These are phyloP conservation scores for Umbellularia californica DNA, from an alignment of 164 flowering plant genomes.

Conservation along the genomic window DNA sequence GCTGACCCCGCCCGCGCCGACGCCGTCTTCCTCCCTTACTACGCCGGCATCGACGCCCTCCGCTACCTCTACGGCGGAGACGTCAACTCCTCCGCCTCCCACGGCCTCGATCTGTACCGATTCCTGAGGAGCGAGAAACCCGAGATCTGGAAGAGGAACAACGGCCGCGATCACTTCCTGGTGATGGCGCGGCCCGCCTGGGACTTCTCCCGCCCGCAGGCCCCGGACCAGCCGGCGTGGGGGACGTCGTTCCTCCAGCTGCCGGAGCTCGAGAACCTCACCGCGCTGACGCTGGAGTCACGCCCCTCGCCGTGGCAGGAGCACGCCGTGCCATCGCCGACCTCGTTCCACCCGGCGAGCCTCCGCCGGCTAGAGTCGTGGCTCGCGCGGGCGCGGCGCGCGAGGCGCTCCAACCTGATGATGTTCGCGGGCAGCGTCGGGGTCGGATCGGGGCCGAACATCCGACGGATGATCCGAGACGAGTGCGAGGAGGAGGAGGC, in stretches of 20 bases:
- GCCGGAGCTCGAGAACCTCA: constrained; percentile 76
- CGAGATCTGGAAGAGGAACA: constrained; percentile 40
- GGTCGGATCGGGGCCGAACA: constrained; percentile 48
- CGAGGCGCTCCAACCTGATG: constrained; percentile 50
- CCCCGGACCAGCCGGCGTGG: constrained; percentile 57
- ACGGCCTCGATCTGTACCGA: constrained; percentile 54
- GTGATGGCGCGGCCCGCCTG: constrained; percentile 87
- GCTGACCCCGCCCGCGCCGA: constrained; percentile 53
- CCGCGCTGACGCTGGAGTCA: constrained; percentile 58
- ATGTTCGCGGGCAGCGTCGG: constrained; percentile 93
- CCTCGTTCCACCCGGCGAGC: constrained; percentile 85
- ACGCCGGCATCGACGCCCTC: constrained; percentile 59
- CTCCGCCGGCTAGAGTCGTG: constrained; percentile 47
- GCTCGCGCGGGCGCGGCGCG: constrained; percentile 48
- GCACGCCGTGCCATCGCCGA: constrained; percentile 79
- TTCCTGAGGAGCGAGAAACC: constrained; percentile 39
- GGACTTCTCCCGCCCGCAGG: constrained; percentile 74
- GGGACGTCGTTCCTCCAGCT: constrained; percentile 82
- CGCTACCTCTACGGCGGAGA: constrained; percentile 76
- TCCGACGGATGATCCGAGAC: constrained; percentile 63
- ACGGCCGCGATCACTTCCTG: constrained; percentile 76
- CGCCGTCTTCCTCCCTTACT: constrained; percentile 85
- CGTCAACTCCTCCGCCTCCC: constrained; percentile 29
- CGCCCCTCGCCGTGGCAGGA: constrained; percentile 95
- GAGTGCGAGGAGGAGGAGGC: constrained; percentile 52